phyloP scores from a whole-genome alignment of 306 rosid species.

The Arachis stenosperma region DNA sequence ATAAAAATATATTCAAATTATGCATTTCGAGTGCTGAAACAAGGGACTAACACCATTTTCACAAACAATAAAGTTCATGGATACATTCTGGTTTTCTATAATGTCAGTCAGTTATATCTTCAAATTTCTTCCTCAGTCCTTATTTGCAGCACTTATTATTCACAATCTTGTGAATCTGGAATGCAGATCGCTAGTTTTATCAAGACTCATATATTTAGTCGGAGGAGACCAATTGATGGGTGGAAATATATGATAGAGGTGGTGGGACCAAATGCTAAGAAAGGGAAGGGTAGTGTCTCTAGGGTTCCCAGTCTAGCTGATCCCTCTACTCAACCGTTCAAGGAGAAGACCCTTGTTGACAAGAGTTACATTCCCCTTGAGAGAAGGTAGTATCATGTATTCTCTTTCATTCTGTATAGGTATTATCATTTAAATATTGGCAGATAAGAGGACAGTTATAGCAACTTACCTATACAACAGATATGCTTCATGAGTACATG shows the following conservation, averaged over 20 bases:
- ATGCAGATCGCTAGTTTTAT: constrained; percentile 95
- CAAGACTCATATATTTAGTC: constrained; percentile 91
- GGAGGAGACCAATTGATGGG: constrained; percentile 93
- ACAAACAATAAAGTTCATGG: constrained; percentile 5
- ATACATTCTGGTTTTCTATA: background rate
- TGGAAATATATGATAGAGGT: constrained; percentile 99
- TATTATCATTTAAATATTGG: constrained; percentile 7
- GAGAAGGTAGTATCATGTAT: constrained; percentile 43
- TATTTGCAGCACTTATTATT: constrained; percentile 1
- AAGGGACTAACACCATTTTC: constrained; percentile 1
- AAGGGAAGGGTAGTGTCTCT: constrained; percentile 86
- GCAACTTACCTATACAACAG: constrained; percentile 2
- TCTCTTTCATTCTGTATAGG: constrained; percentile 8
- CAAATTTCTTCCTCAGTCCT: constrained; percentile 1
- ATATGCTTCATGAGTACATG: background rate
- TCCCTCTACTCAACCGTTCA: constrained; percentile 87
- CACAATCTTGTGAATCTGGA: constrained; percentile 7
- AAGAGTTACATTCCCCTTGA: constrained; percentile 44
- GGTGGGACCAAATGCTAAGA: constrained; percentile 93
- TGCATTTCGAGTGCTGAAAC: constrained; percentile 15
- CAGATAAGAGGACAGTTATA: background rate
- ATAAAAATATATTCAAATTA: constrained; percentile 1
- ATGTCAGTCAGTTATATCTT: background rate
- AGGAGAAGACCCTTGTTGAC: constrained; percentile 56
- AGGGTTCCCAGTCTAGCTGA: constrained; percentile 86